These are phyloP conservation scores for Diddensiella santjacobensis DNA, from an alignment of 805 yeast species.

Conservation along the genomic window DNA sequence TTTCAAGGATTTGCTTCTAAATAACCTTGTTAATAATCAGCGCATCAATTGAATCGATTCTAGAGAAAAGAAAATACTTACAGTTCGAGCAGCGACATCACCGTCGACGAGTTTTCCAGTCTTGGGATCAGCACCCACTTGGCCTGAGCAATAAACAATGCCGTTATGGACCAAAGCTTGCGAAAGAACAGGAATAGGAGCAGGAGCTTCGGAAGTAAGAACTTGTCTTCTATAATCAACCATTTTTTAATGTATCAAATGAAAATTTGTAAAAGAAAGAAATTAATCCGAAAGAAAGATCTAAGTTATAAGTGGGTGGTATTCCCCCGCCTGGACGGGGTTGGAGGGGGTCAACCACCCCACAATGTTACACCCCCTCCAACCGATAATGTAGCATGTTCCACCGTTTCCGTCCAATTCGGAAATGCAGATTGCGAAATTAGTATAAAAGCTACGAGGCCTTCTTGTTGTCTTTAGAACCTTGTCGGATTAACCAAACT, in stretches of 20 bases:
- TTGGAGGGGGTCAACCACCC: neutral
- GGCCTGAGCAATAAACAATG: slow-evolving; percentile 77
- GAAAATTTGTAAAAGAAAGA: neutral
- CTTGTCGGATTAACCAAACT: no score
- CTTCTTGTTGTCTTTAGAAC: neutral
- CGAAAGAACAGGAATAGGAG: slow-evolving; percentile 84
- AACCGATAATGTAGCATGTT: neutral
- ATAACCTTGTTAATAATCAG: neutral
- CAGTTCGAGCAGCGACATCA: slow-evolving; percentile 9
- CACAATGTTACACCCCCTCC: neutral
- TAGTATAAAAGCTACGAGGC: neutral
- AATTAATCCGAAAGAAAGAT: neutral
- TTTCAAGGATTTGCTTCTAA: slow-evolving; percentile 35
- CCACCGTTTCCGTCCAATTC: neutral
- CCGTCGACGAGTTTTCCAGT: slow-evolving; percentile 15
- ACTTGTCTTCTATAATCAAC: slow-evolving; percentile 28
- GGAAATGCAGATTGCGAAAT: neutral
- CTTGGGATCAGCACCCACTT: slow-evolving; percentile 34
- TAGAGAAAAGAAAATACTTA: neutral
- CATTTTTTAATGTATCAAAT: slow-evolving; percentile 2
- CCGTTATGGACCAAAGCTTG: slow-evolving; percentile 78
- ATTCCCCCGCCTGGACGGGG: neutral
- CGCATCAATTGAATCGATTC: neutral
- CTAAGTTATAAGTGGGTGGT: neutral
- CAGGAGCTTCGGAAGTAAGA: slow-evolving; percentile 70